Conservation (phyloP, 169 alveolate genomes). For the Plasmodium inui region DNA sequence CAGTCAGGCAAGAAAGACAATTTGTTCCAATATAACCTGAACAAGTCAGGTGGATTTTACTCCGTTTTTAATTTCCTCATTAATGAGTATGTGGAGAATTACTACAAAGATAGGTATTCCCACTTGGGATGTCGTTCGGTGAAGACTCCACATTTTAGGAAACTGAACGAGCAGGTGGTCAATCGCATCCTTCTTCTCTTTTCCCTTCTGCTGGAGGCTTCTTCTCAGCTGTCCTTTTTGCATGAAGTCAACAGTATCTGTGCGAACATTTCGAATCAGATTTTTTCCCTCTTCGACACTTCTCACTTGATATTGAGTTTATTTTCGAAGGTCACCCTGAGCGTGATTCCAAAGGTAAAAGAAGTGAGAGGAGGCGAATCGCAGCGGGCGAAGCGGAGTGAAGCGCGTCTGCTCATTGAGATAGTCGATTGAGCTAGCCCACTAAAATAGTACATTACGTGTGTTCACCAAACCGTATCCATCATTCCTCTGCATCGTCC, state of each 20-base stretch:
- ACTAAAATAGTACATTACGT: background rate
- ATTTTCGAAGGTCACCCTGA: constrained; percentile 24
- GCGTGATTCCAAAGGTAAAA: constrained; percentile 27
- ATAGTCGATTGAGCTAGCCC: background rate
- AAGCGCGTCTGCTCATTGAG: background rate
- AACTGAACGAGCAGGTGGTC: constrained; percentile 19
- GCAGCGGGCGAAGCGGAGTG: background rate
- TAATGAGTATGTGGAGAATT: constrained; percentile 10
- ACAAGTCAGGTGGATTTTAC: constrained; percentile 32
- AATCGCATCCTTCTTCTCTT: constrained; percentile 32
- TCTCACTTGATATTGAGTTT: constrained; percentile 19
- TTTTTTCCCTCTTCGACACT: constrained; percentile 38
- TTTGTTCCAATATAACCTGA: constrained; percentile 19
- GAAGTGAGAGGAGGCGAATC: background rate
- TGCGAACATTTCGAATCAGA: constrained; percentile 38
- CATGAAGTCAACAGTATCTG: constrained; percentile 7
- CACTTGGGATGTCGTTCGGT: background rate
- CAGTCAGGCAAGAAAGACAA: constrained; percentile 14
- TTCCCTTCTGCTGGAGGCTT: background rate
- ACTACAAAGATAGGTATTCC: background rate
- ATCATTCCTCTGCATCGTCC: background rate
- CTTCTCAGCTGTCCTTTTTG: constrained; percentile 5
- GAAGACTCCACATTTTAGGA: background rate
- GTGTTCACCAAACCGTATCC: background rate
- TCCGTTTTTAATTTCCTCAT: constrained; percentile 29